These are phyloP conservation scores for Cryphonectria naterciae DNA, from an alignment of 2,329 filamentous ascomycete genomes.

Conservation along the genomic window DNA sequence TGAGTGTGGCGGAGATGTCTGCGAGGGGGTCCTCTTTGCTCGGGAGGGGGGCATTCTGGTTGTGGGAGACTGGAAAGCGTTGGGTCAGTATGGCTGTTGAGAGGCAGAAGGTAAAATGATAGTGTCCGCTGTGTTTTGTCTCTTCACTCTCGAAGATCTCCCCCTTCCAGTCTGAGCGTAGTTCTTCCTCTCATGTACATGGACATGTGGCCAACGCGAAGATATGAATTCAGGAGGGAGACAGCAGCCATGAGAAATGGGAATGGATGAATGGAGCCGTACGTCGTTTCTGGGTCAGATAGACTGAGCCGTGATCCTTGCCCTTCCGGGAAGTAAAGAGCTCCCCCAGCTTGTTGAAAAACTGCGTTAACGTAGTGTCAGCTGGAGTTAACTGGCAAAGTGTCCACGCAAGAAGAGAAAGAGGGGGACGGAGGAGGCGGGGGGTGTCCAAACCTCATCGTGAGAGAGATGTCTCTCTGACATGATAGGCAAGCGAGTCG, in stretches of 20 bases:
- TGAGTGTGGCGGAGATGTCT: constrained; percentile 61
- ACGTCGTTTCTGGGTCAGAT: constrained; percentile 78
- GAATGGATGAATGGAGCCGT: constrained; percentile 29
- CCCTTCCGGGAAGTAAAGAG: constrained; percentile 70
- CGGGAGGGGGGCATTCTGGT: constrained; percentile 47
- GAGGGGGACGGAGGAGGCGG: too few species aligned
- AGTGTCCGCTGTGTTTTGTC: neutral
- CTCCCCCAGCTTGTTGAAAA: constrained; percentile 70
- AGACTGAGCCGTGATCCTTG: constrained; percentile 74
- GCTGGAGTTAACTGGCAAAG: constrained; percentile 9
- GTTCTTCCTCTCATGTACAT: neutral
- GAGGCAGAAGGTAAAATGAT: neutral
- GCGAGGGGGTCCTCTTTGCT: constrained; percentile 57
- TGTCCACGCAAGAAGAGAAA: neutral
- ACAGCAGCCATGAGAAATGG: neutral
- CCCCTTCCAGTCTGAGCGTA: neutral
- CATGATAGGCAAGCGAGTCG: constrained; percentile 33
- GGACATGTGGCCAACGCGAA: neutral
- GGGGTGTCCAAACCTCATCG: constrained; percentile 42
- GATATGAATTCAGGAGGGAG: neutral
- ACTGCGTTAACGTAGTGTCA: constrained; percentile 52
- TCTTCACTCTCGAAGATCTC: neutral
- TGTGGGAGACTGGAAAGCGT: constrained; percentile 45
- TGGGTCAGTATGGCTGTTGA: neutral
- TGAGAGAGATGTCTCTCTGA: constrained; percentile 40